phyloP scores from a whole-genome alignment of 2,329 filamentous ascomycete genomes.

The Canariomyces notabilis region DNA sequence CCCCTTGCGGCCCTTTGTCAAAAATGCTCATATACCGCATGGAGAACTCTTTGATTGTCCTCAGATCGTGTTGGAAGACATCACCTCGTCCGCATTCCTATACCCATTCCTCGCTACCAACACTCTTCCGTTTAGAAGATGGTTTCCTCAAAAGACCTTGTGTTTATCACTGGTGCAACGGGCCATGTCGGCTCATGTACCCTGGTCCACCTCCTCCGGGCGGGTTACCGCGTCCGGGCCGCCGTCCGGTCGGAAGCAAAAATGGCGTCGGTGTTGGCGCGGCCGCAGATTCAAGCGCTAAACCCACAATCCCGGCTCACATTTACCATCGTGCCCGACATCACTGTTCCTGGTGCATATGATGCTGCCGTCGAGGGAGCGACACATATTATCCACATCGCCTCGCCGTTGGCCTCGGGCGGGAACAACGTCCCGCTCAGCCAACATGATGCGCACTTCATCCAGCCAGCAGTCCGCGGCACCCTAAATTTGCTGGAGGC shows the following conservation, averaged over 20 bases:
- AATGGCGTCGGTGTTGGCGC: conserved; percentile 24
- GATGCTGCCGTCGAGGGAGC: conserved; percentile 31
- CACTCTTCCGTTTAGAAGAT: neutral
- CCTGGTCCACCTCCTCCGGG: conserved; percentile 29
- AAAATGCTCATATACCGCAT: neutral
- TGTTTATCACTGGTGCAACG: conserved; percentile 34
- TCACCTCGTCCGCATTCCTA: neutral
- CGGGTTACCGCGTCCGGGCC: conserved; percentile 34
- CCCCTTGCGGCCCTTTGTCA: neutral
- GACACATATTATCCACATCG: conserved; percentile 27
- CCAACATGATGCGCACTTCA: conserved; percentile 20
- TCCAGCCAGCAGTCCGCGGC: conserved; percentile 22
- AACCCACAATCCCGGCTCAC: conserved; percentile 24
- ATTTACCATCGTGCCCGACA: conserved; percentile 32
- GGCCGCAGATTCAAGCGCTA: conserved; percentile 26
- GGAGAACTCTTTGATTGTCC: neutral
- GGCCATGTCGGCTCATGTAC: conserved; percentile 34
- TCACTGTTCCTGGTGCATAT: conserved; percentile 28
- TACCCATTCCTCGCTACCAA: neutral
- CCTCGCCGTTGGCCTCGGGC: conserved; percentile 22
- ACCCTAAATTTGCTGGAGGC: conserved; percentile 26
- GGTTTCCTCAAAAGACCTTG: conserved; percentile 15
- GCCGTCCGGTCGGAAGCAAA: conserved; percentile 33
- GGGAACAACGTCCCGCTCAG: conserved; percentile 13
- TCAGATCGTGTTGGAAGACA: neutral